Percentiles rank a stretch among this genome's conserved stretches.
phyloP scores from a whole-genome alignment of 179 eudicot species.

The Amaranthus tricolor region DNA sequence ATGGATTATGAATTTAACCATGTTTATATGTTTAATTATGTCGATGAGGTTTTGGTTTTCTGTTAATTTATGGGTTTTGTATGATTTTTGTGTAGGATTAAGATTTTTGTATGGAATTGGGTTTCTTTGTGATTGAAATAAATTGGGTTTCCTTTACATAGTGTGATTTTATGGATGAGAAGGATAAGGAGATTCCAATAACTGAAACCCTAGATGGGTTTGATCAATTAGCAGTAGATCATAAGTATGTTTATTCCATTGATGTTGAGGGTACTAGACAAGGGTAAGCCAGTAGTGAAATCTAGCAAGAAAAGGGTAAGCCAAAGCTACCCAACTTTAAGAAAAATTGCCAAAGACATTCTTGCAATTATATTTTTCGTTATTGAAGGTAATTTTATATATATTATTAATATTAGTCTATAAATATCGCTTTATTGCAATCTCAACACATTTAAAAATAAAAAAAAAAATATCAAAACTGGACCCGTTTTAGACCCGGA shows the following conservation, averaged over 20 bases:
- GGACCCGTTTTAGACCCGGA: no score
- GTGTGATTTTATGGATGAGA: constrained; percentile 15
- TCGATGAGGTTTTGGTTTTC: not conserved
- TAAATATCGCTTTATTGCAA: no score
- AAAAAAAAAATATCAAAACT: no score
- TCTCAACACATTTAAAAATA: no score
- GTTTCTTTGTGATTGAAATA: not conserved
- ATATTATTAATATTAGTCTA: no score
- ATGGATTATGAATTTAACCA: not conserved
- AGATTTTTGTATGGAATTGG: constrained; percentile 1
- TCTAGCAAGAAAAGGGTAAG: constrained; percentile 32
- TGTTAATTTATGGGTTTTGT: not conserved
- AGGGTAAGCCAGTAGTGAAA: constrained; percentile 13
- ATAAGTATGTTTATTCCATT: not conserved
- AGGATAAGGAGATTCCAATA: constrained; percentile 17
- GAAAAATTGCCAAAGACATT: no score
- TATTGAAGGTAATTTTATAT: no score
- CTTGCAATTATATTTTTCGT: no score
- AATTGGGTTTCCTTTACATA: not conserved
- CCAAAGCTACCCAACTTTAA: no score
- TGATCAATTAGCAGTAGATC: constrained; percentile 9
- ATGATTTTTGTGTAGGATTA: not conserved
- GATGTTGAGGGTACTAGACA: constrained; percentile 32
- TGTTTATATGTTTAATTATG: not conserved
- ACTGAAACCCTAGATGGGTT: constrained; percentile 20